These are phyloP conservation scores for Chytridiales sp. DNA, from an alignment of 371 early-diverging fungal species.

Conservation along the genomic window DNA sequence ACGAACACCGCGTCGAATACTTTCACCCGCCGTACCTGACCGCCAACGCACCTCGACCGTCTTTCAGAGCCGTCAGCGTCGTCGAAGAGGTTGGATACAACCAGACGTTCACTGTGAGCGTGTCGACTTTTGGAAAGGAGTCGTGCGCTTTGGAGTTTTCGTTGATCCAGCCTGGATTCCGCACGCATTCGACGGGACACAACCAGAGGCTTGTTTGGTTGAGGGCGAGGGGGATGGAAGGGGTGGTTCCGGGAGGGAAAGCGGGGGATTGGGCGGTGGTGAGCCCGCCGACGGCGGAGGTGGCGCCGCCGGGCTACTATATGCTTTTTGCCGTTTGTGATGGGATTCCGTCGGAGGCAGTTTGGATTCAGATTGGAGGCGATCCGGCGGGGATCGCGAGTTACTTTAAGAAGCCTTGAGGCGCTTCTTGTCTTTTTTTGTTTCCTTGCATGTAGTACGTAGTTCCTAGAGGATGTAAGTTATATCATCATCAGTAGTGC, in stretches of 20 bases:
- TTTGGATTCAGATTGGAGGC: no score
- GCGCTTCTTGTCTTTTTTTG: no score
- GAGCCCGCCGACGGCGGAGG: constrained; percentile 11
- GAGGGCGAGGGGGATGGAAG: no score
- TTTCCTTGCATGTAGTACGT: no score
- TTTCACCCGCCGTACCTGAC: constrained; percentile 16
- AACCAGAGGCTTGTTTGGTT: constrained; percentile 18
- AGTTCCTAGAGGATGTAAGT: no score
- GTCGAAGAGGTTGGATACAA: no score
- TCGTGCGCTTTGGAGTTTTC: constrained; percentile 1
- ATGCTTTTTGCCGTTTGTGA: constrained; percentile 8
- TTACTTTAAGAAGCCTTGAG: no score
- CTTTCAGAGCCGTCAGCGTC: not conserved
- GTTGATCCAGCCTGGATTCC: constrained; percentile 16
- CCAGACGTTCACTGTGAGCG: no score
- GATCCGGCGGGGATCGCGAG: no score
- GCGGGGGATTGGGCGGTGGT: constrained; percentile 2
- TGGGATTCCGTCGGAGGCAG: constrained; percentile 1
- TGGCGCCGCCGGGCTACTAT: constrained; percentile 24
- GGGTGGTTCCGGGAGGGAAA: not conserved
- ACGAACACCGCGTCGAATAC: constrained; percentile 20
- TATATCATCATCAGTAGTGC: no score
- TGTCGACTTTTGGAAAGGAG: no score
- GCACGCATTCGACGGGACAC: constrained; percentile 18
- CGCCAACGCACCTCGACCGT: not conserved